Base-by-base conservation (phyloP, 2,329 filamentous ascomycete species). In the Penicillium italicum region DNA sequence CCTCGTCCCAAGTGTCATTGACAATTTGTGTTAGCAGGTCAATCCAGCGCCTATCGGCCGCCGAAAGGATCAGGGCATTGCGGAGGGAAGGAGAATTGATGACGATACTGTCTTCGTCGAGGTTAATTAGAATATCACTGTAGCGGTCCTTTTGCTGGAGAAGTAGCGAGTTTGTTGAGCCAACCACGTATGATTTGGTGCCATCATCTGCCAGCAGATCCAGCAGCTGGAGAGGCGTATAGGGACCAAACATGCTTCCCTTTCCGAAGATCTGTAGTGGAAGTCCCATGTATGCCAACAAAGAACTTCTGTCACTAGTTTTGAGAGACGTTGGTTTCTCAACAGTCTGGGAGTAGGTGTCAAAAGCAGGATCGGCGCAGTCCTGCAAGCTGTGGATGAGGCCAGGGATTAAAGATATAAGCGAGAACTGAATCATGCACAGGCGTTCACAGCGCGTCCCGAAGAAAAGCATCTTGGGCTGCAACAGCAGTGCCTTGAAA, bases 381-480 rank as follows among this genome's bases (percentile, higher is more conserved):
- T 99, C 94, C 75, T 95, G 87, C n/a, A 99, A 82, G 66, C 89
- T 91, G 67, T 90, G 86, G 68, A 97, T 86, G 55, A 99, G 84
- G 57, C 92, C 91, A 44, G 94, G 94, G 77, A 99, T 95, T 68
- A 99, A 80, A 50, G 93, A 97, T 65, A 99, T 88, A 43, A 99
- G 83, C 41, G 93, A 94, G 77, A 97, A 99, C 74, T 99, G 94
- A 76, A 96, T 92, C 89, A 97, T 96, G 82, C 94, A 99, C 64
- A 99, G 79, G 62, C 89, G 84, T 74, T 99, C 94, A 74, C 94
- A 97, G 66, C 91, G 86, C n/a, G 93, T 91, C 59, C 94, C 92
- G 68, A 97, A 99, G 78, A 99, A 97, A 51, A 99, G 86, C 89
- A 97, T 97, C 92, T 97, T 99, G 51, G 91, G 93, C 73, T 99